These are phyloP conservation scores for Tuber microsphaerosporum DNA, from an alignment of 495 filamentous ascomycete genomes.

Conservation along the genomic window DNA sequence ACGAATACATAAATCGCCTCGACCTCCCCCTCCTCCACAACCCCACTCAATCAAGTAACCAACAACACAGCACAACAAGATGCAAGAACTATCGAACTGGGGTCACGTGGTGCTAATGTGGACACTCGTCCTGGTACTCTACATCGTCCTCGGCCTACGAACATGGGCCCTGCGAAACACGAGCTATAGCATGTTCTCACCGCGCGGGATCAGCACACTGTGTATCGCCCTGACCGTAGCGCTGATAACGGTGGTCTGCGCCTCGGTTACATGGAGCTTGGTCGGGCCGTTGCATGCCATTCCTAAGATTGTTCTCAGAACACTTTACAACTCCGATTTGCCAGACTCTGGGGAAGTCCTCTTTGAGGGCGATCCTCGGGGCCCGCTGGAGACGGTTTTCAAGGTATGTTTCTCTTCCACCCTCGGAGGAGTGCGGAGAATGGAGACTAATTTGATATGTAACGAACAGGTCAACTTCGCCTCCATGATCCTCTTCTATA, in stretches of 20 bases:
- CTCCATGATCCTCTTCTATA: conserved; percentile 1
- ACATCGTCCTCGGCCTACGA: background rate
- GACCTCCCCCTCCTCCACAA: background rate
- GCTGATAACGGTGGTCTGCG: background rate
- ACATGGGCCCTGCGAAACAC: background rate
- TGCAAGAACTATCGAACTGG: background rate
- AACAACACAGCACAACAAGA: background rate
- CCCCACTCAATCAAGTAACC: background rate
- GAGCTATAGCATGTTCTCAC: background rate
- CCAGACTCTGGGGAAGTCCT: background rate
- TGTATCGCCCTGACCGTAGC: background rate
- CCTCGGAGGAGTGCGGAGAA: background rate
- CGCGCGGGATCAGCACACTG: background rate
- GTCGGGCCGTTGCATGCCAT: background rate
- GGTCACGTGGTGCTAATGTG: background rate
- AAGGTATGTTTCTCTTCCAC: conserved; percentile 1
- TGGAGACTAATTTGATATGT: background rate
- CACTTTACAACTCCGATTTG: background rate
- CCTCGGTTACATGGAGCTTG: background rate
- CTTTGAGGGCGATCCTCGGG: background rate
- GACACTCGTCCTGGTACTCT: background rate
- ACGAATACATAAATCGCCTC: background rate
- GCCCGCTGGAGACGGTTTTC: background rate
- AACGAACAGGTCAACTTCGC: background rate
- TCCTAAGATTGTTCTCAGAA: background rate